These are phyloP conservation scores for Rhodosporidiobolus odoratus DNA, from an alignment of 768 basidiomycete species.

Conservation along the genomic window DNA sequence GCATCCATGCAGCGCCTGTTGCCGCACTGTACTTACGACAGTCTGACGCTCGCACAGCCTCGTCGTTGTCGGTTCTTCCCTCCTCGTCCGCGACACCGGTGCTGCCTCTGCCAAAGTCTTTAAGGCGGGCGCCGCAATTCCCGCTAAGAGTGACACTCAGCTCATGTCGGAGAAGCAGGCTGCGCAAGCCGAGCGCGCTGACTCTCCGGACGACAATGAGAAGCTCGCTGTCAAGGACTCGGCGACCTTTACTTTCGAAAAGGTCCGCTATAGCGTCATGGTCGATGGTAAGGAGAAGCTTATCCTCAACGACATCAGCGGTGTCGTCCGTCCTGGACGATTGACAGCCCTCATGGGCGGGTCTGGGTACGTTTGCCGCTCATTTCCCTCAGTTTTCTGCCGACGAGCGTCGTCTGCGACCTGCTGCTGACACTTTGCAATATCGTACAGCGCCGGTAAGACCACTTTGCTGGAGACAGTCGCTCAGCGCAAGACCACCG, in stretches of 20 bases:
- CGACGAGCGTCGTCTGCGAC: background rate
- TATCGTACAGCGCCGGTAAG: background rate
- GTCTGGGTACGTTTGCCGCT: no score
- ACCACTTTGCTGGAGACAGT: conserved; percentile 17
- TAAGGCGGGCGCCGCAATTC: conserved; percentile 9
- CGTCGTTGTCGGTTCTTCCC: conserved; percentile 41
- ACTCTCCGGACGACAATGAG: conserved; percentile 1
- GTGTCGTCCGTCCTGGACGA: conserved; percentile 48
- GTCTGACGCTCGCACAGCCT: conserved; percentile 8
- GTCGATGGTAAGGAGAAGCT: conserved; percentile 21
- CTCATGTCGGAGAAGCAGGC: background rate
- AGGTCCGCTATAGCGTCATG: conserved; percentile 40
- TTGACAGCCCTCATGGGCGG: conserved; percentile 52
- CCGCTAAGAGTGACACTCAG: background rate
- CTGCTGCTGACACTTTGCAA: background rate
- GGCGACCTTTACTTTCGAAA: conserved; percentile 45
- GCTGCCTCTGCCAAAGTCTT: conserved; percentile 22
- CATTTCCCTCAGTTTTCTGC: no score
- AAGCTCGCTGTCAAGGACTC: background rate
- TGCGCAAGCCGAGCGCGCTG: background rate
- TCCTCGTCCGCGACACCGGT: conserved; percentile 29
- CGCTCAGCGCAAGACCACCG: conserved; percentile 45
- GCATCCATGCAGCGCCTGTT: conserved; percentile 9
- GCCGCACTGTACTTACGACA: background rate
- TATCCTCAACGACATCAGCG: conserved; percentile 42